Conservation (phyloP, 2,329 filamentous ascomycete genomes). For the Aspergillus terreus region DNA sequence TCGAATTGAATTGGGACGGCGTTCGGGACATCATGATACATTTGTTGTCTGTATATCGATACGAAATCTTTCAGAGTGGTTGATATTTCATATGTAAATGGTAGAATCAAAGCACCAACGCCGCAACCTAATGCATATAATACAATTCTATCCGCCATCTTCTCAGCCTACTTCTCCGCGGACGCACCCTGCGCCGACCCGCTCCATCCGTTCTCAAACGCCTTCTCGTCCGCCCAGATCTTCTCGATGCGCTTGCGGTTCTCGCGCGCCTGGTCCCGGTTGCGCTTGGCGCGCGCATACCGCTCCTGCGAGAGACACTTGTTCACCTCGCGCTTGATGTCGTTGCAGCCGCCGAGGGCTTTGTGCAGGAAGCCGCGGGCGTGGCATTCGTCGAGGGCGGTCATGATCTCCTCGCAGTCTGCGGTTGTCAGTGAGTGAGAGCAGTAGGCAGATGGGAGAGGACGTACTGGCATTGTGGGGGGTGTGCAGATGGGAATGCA, state of each 20-base stretch:
- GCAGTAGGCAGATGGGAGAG: no score
- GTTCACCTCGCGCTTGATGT: constrained; percentile 78
- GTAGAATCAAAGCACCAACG: no score
- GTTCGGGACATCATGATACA: constrained; percentile 19
- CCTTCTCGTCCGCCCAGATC: constrained; percentile 64
- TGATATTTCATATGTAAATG: no score
- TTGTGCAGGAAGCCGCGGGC: constrained; percentile 89
- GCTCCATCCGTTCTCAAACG: constrained; percentile 14
- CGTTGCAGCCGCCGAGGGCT: constrained; percentile 83
- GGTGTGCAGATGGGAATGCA: constrained; percentile 97
- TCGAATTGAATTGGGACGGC: constrained; percentile 22
- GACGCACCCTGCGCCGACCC: background rate
- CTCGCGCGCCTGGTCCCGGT: constrained; percentile 66
- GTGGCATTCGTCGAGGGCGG: constrained; percentile 91
- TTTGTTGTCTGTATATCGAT: background rate
- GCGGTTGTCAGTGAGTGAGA: background rate
- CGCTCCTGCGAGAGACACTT: constrained; percentile 79
- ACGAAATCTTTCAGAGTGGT: background rate
- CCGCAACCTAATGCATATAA: background rate
- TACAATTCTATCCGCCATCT: constrained; percentile 2
- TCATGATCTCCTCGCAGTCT: constrained; percentile 92
- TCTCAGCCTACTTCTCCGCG: constrained; percentile 1
- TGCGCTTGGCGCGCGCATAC: constrained; percentile 70
- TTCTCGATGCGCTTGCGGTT: constrained; percentile 72
- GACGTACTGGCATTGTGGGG: constrained; percentile 78